phyloP scores from a whole-genome alignment of 1,284 basidiomycete genomes.

The Trametes versicolor region DNA sequence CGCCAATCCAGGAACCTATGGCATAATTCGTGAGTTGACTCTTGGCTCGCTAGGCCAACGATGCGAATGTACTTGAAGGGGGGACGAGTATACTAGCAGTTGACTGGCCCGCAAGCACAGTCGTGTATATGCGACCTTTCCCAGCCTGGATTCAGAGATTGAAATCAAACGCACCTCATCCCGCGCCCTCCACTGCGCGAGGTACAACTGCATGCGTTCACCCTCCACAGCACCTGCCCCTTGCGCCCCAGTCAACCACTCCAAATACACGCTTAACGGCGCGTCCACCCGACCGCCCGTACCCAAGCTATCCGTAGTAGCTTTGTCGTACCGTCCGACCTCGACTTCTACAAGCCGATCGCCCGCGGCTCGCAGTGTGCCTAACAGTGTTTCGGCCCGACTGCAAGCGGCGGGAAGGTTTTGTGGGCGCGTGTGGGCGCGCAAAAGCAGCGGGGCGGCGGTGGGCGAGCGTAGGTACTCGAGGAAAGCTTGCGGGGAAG shows the following conservation, averaged over 20 bases:
- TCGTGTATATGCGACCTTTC: neutral
- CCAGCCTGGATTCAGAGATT: neutral
- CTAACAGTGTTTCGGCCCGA: constrained; percentile 23
- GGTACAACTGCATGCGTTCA: constrained; percentile 35
- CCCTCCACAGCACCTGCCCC: constrained; percentile 13
- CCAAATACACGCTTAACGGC: constrained; percentile 36
- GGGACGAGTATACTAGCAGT: too few relatives aligned
- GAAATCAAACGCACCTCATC: constrained; percentile 32
- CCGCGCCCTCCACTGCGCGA: constrained; percentile 41
- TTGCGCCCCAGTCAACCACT: constrained; percentile 32
- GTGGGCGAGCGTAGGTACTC: constrained; percentile 20
- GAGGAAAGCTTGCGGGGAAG: constrained; percentile 18
- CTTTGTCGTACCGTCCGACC: constrained; percentile 36
- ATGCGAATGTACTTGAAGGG: too few relatives aligned
- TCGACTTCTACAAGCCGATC: constrained; percentile 41
- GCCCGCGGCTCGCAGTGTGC: constrained; percentile 25
- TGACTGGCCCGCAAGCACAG: too few relatives aligned
- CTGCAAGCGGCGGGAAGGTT: neutral
- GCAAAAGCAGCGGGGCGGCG: constrained; percentile 17
- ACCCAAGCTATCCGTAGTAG: neutral
- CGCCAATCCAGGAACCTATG: constrained; percentile 29
- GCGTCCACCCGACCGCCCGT: constrained; percentile 31
- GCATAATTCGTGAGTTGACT: neutral
- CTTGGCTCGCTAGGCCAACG: too few relatives aligned
- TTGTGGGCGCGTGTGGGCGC: neutral